Conservation (phyloP, 2,329 filamentous ascomycete species). For the Colletotrichum lindemuthianum region DNA sequence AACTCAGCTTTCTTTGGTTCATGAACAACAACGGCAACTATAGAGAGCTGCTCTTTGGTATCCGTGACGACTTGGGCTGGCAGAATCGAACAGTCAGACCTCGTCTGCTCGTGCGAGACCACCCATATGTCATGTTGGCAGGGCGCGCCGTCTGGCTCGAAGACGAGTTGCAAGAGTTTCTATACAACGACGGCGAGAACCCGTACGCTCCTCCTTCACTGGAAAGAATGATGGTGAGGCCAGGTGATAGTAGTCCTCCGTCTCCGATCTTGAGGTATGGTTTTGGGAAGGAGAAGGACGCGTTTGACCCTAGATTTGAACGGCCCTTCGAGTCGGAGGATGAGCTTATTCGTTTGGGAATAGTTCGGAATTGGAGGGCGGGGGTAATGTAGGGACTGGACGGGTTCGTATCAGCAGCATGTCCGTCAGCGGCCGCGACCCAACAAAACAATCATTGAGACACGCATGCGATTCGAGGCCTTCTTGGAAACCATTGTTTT, state of each 20-base stretch:
- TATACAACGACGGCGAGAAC: conserved; percentile 40
- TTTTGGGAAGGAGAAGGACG: conserved; percentile 11
- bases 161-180: conserved; percentile 36
- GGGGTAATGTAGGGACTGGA: too few relatives aligned
- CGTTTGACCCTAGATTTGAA: conserved; percentile 3
- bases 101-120: conserved; percentile 16
- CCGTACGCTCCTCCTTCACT: conserved; percentile 27
- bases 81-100: conserved; percentile 26
- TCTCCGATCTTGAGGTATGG: neutral
- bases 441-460: too few relatives aligned
- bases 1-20: conserved; percentile 47
- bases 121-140: neutral
- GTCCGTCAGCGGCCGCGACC: too few relatives aligned
- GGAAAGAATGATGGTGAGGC: neutral
- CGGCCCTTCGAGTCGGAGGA: too few relatives aligned
- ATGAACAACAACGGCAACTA: conserved; percentile 24
- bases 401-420: too few relatives aligned
- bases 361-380: too few relatives aligned
- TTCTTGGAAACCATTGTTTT: too few relatives aligned
- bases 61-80: conserved; percentile 38
- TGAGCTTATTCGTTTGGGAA: too few relatives aligned
- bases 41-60: conserved; percentile 37
- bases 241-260: too few relatives aligned
- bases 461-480: too few relatives aligned
- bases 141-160: conserved; percentile 12